Evolutionary conservation across 1,139 yeast species (phyloP).

Genomic region (Diutina mesorugosa): DNA sequence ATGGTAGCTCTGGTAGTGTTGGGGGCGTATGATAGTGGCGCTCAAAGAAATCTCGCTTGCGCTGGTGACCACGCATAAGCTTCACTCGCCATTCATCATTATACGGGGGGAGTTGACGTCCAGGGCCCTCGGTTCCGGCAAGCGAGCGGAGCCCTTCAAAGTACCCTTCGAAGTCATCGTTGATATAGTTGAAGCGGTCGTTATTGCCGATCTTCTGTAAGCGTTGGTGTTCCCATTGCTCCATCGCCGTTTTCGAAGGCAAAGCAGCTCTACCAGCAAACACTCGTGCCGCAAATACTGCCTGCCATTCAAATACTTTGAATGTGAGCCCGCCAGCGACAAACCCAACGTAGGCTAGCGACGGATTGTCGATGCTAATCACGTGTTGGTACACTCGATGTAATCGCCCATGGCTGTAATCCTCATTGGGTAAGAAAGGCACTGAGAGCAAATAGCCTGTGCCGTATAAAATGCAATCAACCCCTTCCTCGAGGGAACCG

Average conservation of each 20-base stretch:
- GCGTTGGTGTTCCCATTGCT: not conserved
- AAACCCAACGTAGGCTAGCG: not conserved
- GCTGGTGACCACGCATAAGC: not conserved
- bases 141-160: not conserved
- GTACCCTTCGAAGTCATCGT: not conserved
- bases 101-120: not conserved
- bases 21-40: not conserved
- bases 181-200: not conserved
- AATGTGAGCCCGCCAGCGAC: not conserved
- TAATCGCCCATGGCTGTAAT: not conserved
- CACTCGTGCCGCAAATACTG: not conserved
- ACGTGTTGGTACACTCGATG: slow-evolving; percentile 1
- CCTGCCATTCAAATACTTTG: slow-evolving; percentile 2
- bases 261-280: not conserved
- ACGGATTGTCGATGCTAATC: not conserved
- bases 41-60: not conserved
- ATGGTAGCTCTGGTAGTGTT: not conserved
- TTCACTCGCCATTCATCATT: not conserved
- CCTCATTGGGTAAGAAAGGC: not conserved
- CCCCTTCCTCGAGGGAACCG: not conserved
- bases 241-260: not conserved
- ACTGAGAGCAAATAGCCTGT: not conserved
- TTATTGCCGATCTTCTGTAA: not conserved
- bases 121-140: not conserved
- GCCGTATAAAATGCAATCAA: not conserved